These are phyloP conservation scores for Tremella yokohamensis DNA, from an alignment of 768 basidiomycete genomes.

Conservation along the genomic window DNA sequence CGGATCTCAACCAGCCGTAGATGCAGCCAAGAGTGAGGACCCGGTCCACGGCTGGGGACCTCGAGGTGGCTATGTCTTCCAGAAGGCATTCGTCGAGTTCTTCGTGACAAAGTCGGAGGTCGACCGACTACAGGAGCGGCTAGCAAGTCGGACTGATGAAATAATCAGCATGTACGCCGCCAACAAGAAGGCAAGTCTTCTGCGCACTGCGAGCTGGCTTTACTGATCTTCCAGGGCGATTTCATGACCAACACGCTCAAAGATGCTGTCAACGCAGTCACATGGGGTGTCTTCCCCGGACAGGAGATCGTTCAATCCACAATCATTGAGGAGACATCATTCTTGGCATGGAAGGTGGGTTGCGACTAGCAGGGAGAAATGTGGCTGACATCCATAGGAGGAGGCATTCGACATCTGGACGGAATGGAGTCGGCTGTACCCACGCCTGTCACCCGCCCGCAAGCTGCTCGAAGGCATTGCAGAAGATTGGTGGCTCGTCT, in stretches of 20 bases:
- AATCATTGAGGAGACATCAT: slow-evolving; percentile 91
- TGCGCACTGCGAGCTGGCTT: not conserved
- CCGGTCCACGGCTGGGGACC: slow-evolving; percentile 90
- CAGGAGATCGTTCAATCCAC: slow-evolving; percentile 95
- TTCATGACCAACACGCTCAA: slow-evolving; percentile 73
- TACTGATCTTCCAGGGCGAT: slow-evolving; percentile 61
- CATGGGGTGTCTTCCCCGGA: slow-evolving; percentile 97
- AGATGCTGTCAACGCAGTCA: slow-evolving; percentile 84
- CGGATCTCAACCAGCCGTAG: slow-evolving; percentile 89
- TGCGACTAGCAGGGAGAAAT: not conserved
- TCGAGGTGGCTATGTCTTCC: slow-evolving; percentile 85
- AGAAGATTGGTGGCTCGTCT: slow-evolving; percentile 80
- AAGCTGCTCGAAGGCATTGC: slow-evolving; percentile 68
- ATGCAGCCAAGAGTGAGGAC: slow-evolving; percentile 71
- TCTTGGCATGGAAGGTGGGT: slow-evolving; percentile 91
- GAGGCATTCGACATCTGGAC: slow-evolving; percentile 96
- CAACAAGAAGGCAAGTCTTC: slow-evolving; percentile 62
- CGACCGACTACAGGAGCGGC: slow-evolving; percentile 57
- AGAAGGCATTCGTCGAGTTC: slow-evolving; percentile 97
- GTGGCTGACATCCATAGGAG: slow-evolving; percentile 58
- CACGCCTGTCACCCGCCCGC: slow-evolving; percentile 69
- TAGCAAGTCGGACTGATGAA: slow-evolving; percentile 49
- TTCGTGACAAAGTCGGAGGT: slow-evolving; percentile 59
- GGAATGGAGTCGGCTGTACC: slow-evolving; percentile 86
- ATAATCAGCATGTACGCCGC: slow-evolving; percentile 82